phyloP scores from a whole-genome alignment of 306 rosid species.

The Prunus mira region DNA sequence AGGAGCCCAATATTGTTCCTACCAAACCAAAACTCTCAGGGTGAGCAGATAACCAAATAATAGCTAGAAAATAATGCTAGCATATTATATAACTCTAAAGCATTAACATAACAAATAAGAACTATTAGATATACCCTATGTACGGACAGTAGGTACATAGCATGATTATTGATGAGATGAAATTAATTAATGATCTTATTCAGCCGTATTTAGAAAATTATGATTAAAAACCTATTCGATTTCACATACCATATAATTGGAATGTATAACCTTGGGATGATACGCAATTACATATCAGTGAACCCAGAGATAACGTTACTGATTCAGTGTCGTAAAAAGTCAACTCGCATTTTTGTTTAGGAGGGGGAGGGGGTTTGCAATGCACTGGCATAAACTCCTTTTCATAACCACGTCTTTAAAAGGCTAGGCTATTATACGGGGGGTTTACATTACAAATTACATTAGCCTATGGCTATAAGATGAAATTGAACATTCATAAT shows the following conservation, averaged over 20 bases:
- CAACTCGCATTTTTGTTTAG: not conserved
- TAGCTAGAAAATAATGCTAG: not conserved
- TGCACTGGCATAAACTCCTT: not conserved
- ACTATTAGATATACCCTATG: not conserved
- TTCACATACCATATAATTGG: not conserved
- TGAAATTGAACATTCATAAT: conserved; percentile 1
- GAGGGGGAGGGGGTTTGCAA: not conserved
- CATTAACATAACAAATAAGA: not conserved
- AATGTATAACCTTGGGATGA: too few species aligned
- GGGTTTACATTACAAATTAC: not conserved
- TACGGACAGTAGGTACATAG: not conserved
- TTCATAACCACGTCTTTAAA: not conserved
- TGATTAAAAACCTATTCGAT: not conserved
- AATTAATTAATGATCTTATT: not conserved
- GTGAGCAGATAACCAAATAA: not conserved
- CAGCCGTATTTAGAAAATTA: not conserved
- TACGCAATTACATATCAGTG: not conserved
- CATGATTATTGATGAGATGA: not conserved
- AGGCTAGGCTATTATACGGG: not conserved
- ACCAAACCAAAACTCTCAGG: conserved; percentile 10
- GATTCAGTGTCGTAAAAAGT: not conserved
- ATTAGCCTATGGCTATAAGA: not conserved
- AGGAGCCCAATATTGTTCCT: conserved; percentile 92
- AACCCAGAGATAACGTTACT: not conserved
- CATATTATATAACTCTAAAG: not conserved